Conservation (phyloP, 169 alveolate genomes). For the Plasmodium coatneyi region DNA sequence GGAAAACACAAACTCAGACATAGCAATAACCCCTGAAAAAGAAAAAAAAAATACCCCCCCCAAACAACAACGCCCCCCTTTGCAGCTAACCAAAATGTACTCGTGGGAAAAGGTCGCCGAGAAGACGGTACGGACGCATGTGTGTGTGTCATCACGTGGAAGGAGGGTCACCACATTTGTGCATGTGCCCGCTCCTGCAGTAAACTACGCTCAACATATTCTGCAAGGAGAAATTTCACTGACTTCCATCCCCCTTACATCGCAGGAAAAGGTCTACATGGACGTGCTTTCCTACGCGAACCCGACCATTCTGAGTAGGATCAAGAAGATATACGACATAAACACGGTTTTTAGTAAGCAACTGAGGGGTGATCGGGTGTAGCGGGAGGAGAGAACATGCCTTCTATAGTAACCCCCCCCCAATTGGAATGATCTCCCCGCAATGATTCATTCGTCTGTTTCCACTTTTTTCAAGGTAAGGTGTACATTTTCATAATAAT, state of each 20-base stretch:
- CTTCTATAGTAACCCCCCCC: background rate
- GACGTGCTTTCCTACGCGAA: conserved; percentile 45
- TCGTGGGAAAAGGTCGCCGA: conserved; percentile 83
- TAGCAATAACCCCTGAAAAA: background rate
- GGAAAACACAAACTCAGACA: background rate
- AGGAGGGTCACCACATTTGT: background rate
- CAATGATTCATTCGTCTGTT: background rate
- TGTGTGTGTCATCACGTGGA: background rate
- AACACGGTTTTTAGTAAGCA: conserved; percentile 71
- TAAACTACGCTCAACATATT: background rate
- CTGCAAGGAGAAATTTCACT: background rate
- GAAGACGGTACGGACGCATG: conserved; percentile 46
- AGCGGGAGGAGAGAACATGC: background rate
- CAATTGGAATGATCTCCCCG: background rate
- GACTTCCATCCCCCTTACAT: background rate
- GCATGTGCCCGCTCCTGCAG: background rate
- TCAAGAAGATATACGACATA: conserved; percentile 32
- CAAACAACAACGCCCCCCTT: background rate
- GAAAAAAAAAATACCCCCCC: background rate
- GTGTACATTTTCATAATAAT: conserved; percentile 62
- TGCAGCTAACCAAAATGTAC: conserved; percentile 79
- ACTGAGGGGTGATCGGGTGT: background rate
- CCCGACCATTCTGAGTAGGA: conserved; percentile 25
- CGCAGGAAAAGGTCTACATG: conserved; percentile 70
- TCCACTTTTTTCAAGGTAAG: conserved; percentile 7